Evolutionary conservation across 768 basidiomycete genomes (phyloP).

Genomic region (Kwoniella dejecticola): DNA sequence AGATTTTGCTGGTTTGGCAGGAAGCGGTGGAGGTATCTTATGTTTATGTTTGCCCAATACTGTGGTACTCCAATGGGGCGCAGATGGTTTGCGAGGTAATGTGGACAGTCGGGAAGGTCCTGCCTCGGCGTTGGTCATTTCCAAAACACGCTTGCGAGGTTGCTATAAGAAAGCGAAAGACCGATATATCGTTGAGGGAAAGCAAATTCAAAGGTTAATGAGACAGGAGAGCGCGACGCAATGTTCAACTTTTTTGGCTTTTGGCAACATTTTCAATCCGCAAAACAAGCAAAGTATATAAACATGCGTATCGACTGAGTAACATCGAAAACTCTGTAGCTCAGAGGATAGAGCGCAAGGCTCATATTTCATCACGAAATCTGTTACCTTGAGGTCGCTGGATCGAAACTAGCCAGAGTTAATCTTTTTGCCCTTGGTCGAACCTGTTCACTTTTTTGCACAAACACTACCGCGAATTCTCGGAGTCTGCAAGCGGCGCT

Average conservation of each 20-base stretch:
- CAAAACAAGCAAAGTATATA: too few species aligned
- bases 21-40: conserved; percentile 25
- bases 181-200: too few species aligned
- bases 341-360: conserved; percentile 15
- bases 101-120: conserved; percentile 13
- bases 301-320: too few species aligned
- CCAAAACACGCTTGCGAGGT: too few species aligned
- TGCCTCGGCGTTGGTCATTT: background rate
- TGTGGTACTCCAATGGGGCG: conserved; percentile 14
- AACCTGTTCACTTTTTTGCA: background rate
- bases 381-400: conserved; percentile 12
- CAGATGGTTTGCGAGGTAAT: conserved; percentile 18
- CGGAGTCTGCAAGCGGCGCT: too few species aligned
- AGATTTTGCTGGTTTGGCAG: conserved; percentile 13
- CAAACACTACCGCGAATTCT: too few species aligned
- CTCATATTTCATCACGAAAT: background rate
- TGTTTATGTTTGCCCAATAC: conserved; percentile 3
- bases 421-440: background rate
- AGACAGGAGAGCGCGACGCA: too few species aligned
- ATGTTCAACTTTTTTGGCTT: too few species aligned
- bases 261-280: too few species aligned
- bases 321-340: conserved; percentile 2
- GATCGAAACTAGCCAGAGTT: conserved; percentile 16
- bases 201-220: too few species aligned
- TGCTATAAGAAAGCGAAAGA: too few species aligned